Conservation (phyloP, 805 yeast genomes). For the Metschnikowia cerradonensis region DNA sequence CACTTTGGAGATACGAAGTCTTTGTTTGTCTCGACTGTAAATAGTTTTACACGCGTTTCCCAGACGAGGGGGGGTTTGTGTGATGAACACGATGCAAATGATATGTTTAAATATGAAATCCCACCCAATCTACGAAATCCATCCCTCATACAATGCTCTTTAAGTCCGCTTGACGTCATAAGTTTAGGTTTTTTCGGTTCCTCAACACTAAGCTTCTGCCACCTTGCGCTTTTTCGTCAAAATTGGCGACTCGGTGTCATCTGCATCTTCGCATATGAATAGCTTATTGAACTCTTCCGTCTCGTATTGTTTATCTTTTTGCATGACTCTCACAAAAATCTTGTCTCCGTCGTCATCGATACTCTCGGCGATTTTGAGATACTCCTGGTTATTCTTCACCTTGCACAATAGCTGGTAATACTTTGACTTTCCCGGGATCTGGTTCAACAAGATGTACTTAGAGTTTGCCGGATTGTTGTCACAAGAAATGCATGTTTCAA, state of each 20-base stretch:
- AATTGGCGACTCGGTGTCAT: background rate
- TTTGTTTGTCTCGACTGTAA: conserved; percentile 15
- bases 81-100: conserved; percentile 6
- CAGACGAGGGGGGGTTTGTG: background rate
- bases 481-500: conserved; percentile 47
- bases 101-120: background rate
- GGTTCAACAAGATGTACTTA: conserved; percentile 74
- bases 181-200: background rate
- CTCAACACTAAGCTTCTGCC: background rate
- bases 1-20: conserved; percentile 9
- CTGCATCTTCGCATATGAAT: background rate
- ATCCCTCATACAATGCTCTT: background rate
- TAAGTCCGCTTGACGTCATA: background rate
- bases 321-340: conserved; percentile 29
- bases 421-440: conserved; percentile 71
- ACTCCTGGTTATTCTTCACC: conserved; percentile 52
- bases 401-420: conserved; percentile 55
- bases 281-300: conserved; percentile 12
- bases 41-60: conserved; percentile 8
- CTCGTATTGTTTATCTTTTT: conserved; percentile 26
- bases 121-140: background rate
- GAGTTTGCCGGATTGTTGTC: conserved; percentile 64
- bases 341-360: conserved; percentile 36
- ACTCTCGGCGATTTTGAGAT: conserved; percentile 32
- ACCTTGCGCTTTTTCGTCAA: conserved; percentile 1